These are phyloP conservation scores for Urtica urens DNA, from an alignment of 306 rosid genomes.

Conservation along the genomic window DNA sequence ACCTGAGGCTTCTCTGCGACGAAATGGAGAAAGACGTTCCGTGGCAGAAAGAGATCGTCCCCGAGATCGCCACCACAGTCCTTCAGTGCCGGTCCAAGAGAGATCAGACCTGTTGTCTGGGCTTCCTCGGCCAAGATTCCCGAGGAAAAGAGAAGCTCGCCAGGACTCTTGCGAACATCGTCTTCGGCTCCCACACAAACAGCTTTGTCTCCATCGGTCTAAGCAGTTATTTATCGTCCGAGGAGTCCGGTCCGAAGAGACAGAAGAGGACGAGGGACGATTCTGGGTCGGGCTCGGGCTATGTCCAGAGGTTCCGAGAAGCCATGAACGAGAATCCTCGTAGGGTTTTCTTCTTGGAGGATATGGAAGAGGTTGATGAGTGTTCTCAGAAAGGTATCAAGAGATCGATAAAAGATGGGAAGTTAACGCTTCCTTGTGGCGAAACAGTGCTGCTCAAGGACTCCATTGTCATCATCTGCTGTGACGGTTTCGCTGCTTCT, in stretches of 20 bases:
- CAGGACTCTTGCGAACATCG: conserved; percentile 55
- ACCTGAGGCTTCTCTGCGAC: conserved; percentile 46
- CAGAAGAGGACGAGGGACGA: conserved; percentile 43
- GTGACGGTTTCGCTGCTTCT: conserved; percentile 24
- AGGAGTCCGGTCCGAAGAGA: conserved; percentile 20
- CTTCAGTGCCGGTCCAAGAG: conserved; percentile 51
- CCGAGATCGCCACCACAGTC: conserved; percentile 41
- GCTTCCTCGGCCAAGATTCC: conserved; percentile 37
- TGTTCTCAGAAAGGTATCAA: conserved; percentile 49
- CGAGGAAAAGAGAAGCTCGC: conserved; percentile 57
- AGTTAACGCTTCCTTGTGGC: conserved; percentile 31
- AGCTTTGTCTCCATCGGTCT: conserved; percentile 33
- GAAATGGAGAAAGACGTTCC: conserved; percentile 51
- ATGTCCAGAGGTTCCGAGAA: conserved; percentile 55
- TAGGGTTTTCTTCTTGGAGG: conserved; percentile 76
- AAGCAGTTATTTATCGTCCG: conserved; percentile 29
- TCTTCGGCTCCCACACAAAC: conserved; percentile 53
- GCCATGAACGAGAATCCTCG: conserved; percentile 73
- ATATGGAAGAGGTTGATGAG: conserved; percentile 45
- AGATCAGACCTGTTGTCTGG: conserved; percentile 57
- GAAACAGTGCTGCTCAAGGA: conserved; percentile 57
- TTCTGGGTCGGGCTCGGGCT: conserved; percentile 37
- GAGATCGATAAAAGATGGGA: conserved; percentile 53
- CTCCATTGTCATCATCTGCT: conserved; percentile 58
- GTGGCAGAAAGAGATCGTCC: conserved; percentile 32